Evolutionary conservation across 108 stramenopile genomes (phyloP), one percentile per base, ranked within the genome.

Genomic region (Fistulifera solaris): DNA sequence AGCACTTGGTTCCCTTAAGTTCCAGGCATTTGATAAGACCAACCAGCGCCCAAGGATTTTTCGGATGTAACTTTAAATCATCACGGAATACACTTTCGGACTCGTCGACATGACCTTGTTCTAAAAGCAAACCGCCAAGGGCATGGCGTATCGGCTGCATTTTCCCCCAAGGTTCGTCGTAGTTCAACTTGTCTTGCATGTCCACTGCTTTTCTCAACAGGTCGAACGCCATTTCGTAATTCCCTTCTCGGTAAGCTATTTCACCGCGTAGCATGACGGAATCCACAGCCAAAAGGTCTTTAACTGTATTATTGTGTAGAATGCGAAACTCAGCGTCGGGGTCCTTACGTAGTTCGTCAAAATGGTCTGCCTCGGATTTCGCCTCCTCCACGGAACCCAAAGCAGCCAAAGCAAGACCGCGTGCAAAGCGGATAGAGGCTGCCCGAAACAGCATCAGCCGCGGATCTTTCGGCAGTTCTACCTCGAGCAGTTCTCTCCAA

Each of bases 141-240:
- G 91, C 83, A 74, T 93, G 91, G 12, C 91, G 59, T 40, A 83
- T 77, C 15, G 91, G 91, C 61, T 82, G 80, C 91, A 93, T 93
- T 42, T 83, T 85, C n/a, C 91, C 91, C 91, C 91, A 93, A 13
- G 91, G 91, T 51, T 93, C 91, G 59, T 93, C 80, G 56, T 75
- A 93, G 38, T 80, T 70, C 61, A 93, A 66, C 31, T 72, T 71
- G 66, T 93, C 91, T 54, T 93, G 86, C 51, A 84, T 55, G 1
- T 63, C 44, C 7, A 93, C 87, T 12, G 87, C 82, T 28, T 67
- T 63, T 28, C 85, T 66, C 10, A 93, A 65, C 41, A 80, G 55
- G 1, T 66, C 44, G 61, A 88, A 93, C 11, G 87, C 84, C n/a
- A 79, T 73, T 31, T 80, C 79, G 41, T 81, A 67, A 14, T 64